Base-by-base conservation (phyloP, 2,329 filamentous ascomycete genomes). In the Penicillium italicum region DNA sequence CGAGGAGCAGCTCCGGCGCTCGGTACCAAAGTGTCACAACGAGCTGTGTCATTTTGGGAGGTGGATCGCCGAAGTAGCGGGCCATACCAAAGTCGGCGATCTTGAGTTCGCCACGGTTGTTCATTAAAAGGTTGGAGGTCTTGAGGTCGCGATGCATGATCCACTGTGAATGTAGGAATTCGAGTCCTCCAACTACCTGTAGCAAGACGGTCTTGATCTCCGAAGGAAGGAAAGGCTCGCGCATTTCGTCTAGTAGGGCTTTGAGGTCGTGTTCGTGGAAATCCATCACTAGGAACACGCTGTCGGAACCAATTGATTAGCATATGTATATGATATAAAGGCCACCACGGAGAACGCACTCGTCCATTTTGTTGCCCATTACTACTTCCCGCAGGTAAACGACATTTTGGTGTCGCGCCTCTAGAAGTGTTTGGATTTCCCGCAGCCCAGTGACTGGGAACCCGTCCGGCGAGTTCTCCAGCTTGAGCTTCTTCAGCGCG, bases 21-120 rank as follows among this genome's bases (percentile, higher is more conserved):
- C 94, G 89, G 73, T 99, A 99, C 94, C 94, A 99, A 7, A 99
- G 82, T 7, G 94, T 99, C 18, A 97, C 93, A 59, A 99, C 94
- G 44, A 97, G 84, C 70, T 93, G 89, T 2, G 94, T 97, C 57
- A 97, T 82, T 60, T 89, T 88, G 1, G 86, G 82, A 0, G 86
- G 80, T 4, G 93, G 91, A 64, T 90, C 85, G 48, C 89, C 89
- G 53, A 89, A 89, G 76, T 94, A 94, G 28, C 94, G 85, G 4
- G 94, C 93, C 91, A 99, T 97, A 72, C 94, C 94, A 70, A 99
- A 99, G 75, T 99, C 94, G 57, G 94, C 94, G 61, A 99, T 87
- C 75, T 97, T 97, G 74, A 99, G 87, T 72, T 89, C 87, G 43
- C 94, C 94, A 43, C 91, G 89, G 78, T 97, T 97, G 78, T 91